Base-by-base conservation (phyloP, 768 basidiomycete genomes). In the Mycena haematopus region DNA sequence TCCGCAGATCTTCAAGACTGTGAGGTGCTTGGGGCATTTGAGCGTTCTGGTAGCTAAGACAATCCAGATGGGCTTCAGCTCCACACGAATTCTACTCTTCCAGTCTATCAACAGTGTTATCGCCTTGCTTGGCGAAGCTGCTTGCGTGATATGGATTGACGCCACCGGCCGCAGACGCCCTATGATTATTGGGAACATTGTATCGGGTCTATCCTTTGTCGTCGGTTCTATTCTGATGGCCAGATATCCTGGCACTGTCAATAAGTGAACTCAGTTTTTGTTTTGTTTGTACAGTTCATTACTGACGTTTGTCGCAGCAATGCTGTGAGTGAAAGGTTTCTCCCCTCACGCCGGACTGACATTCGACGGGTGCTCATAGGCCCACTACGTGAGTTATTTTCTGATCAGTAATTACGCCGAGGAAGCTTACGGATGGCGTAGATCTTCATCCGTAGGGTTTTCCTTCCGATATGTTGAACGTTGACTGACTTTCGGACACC, bases 21-120 rank as follows among this genome's bases (percentile, higher is more conserved):
- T 75, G 56, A 25, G 68, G 62, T 58, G 64, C 56, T 25, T 27
- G n/a, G 29, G 9, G 17, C 25, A 61, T 35, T 53, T 52, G 9
- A 31, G 6, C 13, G 33, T 14, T 22, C 33, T 19, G 5, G 21
- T 47, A 56, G 10, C 45, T 46, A 29, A 42, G 0, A 8, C 14
- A 21, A 11, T 17, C 17, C 51, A 78, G 75, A 82, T 82, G 77
- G 81, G 81, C 17, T 82, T 82, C 69, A 73, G 71, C 29, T 72
- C 79, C 0, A 77, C 76, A 10, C 78, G 78, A 14, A 79, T 82
- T 35, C 77, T 85, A 17, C 74, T 83, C 35, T 80, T 85, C 68
- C 84, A 85, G 68, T 82, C 80, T 4, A 81, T 84, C 66, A 86
- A 84, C 71, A 81, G 80, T 27, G 71, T 84, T 47, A 83, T 86